phyloP scores from a whole-genome alignment of 371 early-diverging fungal species.

The Mucor piriformis region DNA sequence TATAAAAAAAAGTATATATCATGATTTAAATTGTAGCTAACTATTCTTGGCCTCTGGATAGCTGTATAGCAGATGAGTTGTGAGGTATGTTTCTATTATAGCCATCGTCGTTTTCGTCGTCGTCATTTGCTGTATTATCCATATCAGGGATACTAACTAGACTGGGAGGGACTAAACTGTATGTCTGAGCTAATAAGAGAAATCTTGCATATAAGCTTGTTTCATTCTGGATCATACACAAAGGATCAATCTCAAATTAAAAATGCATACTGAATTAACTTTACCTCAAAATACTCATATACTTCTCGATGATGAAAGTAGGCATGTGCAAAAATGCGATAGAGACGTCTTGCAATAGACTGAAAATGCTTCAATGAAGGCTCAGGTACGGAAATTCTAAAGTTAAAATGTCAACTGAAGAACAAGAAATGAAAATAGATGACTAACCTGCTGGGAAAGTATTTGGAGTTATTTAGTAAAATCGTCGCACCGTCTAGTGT shows the following conservation, averaged over 20 bases:
- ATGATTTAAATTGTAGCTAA: neutral
- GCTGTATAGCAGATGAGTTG: constrained; percentile 17
- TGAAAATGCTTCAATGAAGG: constrained; percentile 83
- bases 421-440: neutral
- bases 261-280: neutral
- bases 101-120: constrained; percentile 9
- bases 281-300: constrained; percentile 85
- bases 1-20: neutral
- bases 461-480: constrained; percentile 76
- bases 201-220: constrained; percentile 82
- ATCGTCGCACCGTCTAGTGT: constrained; percentile 88
- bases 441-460: constrained; percentile 73
- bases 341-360: constrained; percentile 86
- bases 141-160: constrained; percentile 68
- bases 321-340: constrained; percentile 95
- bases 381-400: constrained; percentile 71
- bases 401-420: neutral
- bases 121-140: constrained; percentile 14
- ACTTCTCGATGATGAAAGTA: constrained; percentile 90
- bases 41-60: constrained; percentile 3
- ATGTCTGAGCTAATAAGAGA: constrained; percentile 66
- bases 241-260: neutral
- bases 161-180: constrained; percentile 63
- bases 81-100: constrained; percentile 22
- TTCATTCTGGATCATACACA: constrained; percentile 55